Evolutionary conservation across 2,329 filamentous ascomycete genomes (phyloP).

Genomic region (Penicillium capsulatum): DNA sequence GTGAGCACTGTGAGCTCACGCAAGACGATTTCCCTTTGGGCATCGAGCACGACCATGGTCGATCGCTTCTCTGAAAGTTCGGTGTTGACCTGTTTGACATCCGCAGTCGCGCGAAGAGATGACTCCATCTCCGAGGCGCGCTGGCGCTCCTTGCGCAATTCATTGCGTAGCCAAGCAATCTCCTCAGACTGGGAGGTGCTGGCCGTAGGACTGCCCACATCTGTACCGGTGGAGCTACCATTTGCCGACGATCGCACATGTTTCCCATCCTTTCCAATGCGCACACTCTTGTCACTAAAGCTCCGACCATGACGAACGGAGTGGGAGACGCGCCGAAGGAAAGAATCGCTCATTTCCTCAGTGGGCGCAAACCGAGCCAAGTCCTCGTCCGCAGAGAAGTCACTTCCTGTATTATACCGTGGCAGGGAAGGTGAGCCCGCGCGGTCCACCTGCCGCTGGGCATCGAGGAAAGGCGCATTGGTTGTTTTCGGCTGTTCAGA

Average conservation of each 20-base stretch:
- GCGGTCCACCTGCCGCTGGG: conserved; percentile 37
- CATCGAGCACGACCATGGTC: conserved; percentile 89
- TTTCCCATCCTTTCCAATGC: conserved; percentile 57
- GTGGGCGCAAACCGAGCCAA: conserved; percentile 72
- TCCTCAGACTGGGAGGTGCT: conserved; percentile 60
- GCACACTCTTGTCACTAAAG: conserved; percentile 65
- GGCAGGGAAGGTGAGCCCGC: conserved; percentile 64
- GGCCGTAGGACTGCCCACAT: conserved; percentile 69
- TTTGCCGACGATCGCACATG: conserved; percentile 66
- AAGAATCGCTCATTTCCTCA: conserved; percentile 66
- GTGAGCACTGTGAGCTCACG: conserved; percentile 85
- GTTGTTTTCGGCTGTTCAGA: conserved; percentile 20
- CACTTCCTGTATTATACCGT: conserved; percentile 64
- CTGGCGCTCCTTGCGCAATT: conserved; percentile 77
- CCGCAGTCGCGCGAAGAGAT: conserved; percentile 55
- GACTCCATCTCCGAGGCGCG: conserved; percentile 73
- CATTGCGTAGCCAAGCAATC: conserved; percentile 60
- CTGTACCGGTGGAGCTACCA: conserved; percentile 47
- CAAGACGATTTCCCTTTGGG: conserved; percentile 92
- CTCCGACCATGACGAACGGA: conserved; percentile 89
- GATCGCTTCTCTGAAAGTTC: conserved; percentile 90
- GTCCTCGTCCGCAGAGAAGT: conserved; percentile 93
- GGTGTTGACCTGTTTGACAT: conserved; percentile 74
- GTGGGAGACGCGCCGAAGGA: conserved; percentile 85
- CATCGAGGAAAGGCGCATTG: conserved; percentile 40